Conservation (phyloP, 441 rosid species). For the Manihot esculenta region DNA sequence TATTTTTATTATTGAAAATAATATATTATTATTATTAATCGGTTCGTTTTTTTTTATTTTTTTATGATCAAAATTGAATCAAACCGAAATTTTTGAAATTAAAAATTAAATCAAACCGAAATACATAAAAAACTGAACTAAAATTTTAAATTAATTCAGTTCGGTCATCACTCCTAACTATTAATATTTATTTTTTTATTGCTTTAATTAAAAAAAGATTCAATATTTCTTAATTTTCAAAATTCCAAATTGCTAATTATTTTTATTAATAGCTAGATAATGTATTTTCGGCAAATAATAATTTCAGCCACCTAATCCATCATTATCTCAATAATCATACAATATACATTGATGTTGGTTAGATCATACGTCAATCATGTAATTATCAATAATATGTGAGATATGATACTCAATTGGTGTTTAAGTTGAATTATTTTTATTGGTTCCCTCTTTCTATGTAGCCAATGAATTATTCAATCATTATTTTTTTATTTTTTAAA, state of each 20-base stretch:
- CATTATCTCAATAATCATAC: conserved; percentile 22
- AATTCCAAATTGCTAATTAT: not conserved
- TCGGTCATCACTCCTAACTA: too few species aligned
- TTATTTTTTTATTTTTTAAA: not conserved
- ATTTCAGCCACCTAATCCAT: conserved; percentile 29
- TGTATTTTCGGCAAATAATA: conserved; percentile 1
- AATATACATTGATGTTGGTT: conserved; percentile 26
- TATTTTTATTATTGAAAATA: too few species aligned
- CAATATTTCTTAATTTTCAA: too few species aligned
- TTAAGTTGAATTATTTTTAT: not conserved
- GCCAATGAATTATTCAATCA: not conserved
- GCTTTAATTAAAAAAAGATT: too few species aligned
- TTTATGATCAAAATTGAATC: too few species aligned
- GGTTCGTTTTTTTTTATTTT: too few species aligned
- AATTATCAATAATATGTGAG: conserved; percentile 13
- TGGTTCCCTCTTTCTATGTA: not conserved
- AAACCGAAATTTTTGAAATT: too few species aligned
- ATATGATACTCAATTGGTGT: not conserved
- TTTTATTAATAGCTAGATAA: not conserved
- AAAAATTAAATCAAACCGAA: too few species aligned
- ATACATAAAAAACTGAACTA: too few species aligned
- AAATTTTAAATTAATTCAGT: too few species aligned
- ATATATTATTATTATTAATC: too few species aligned
- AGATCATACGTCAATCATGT: conserved; percentile 28
- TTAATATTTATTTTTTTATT: too few species aligned